phyloP scores from a whole-genome alignment of 805 yeast species.

The Candida andamanensis region DNA sequence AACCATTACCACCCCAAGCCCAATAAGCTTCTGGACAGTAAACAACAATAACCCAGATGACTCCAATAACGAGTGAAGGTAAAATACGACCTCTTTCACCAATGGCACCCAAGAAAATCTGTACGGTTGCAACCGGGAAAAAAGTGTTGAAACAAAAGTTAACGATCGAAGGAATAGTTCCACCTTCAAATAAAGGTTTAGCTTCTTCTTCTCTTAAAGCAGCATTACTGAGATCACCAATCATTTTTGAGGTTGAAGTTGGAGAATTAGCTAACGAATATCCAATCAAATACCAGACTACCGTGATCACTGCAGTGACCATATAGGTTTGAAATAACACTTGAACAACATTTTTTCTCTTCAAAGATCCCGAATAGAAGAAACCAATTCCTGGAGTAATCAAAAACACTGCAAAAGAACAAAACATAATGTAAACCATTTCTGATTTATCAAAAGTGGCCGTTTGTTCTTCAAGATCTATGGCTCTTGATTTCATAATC shows the following conservation, averaged over 20 bases:
- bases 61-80: slow-evolving; percentile 38
- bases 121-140: slow-evolving; percentile 46
- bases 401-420: slow-evolving; percentile 45
- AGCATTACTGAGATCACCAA: slow-evolving; percentile 36
- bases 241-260: slow-evolving; percentile 19
- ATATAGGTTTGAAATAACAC: slow-evolving; percentile 40
- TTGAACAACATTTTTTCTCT: slow-evolving; percentile 40
- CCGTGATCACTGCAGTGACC: slow-evolving; percentile 33
- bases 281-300: slow-evolving; percentile 44
- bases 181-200: slow-evolving; percentile 39
- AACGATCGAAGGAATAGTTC: slow-evolving; percentile 44
- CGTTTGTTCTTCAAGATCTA: slow-evolving; percentile 3
- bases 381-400: slow-evolving; percentile 45
- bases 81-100: slow-evolving; percentile 41
- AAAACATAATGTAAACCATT: slow-evolving; percentile 46
- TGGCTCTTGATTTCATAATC: too few relatives aligned
- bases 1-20: slow-evolving; percentile 45
- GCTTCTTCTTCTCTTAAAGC: slow-evolving; percentile 37
- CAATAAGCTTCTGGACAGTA: slow-evolving; percentile 44
- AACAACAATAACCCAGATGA: slow-evolving; percentile 38
- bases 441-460: slow-evolving; percentile 37
- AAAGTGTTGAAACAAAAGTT: slow-evolving; percentile 41
- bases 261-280: slow-evolving; percentile 40
- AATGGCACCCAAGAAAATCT: slow-evolving; percentile 40
- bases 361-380: slow-evolving; percentile 40